Percentiles rank a stretch among this genome's conserved stretches.
phyloP scores from a whole-genome alignment of 176 grass and related monocot species.

The Avena atlantica region DNA sequence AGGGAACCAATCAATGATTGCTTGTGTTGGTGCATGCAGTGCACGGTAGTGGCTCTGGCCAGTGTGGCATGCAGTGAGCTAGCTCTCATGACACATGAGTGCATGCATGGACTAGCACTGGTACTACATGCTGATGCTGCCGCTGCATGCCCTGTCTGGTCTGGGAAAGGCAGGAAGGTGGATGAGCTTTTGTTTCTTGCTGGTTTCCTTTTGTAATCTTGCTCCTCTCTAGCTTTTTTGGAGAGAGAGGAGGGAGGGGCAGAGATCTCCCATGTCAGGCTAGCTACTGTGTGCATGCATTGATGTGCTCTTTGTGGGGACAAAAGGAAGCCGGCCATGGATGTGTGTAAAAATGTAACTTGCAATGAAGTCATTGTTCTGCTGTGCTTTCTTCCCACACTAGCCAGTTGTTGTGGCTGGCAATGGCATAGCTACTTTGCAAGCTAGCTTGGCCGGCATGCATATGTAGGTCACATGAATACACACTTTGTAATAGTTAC shows the following conservation, averaged over 20 bases:
- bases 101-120: slow-evolving; percentile 41
- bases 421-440: slow-evolving; percentile 34
- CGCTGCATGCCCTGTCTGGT: slow-evolving; percentile 47
- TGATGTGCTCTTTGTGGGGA: slow-evolving; percentile 52
- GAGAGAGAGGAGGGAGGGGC: slow-evolving; percentile 18
- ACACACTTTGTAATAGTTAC: background rate
- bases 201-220: slow-evolving; percentile 51
- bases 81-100: slow-evolving; percentile 57
- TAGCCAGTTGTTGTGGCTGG: slow-evolving; percentile 48
- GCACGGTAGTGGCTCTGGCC: slow-evolving; percentile 16
- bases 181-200: slow-evolving; percentile 62
- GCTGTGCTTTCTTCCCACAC: slow-evolving; percentile 55
- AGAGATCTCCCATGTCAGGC: slow-evolving; percentile 61
- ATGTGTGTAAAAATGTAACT: slow-evolving; percentile 33
- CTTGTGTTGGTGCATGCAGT: slow-evolving; percentile 50
- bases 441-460: background rate
- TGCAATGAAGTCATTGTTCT: slow-evolving; percentile 39
- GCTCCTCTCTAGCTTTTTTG: slow-evolving; percentile 47
- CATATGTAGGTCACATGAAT: slow-evolving; percentile 41
- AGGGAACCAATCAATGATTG: slow-evolving; percentile 53
- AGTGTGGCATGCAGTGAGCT: slow-evolving; percentile 47
- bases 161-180: slow-evolving; percentile 42
- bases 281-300: slow-evolving; percentile 41
- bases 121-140: slow-evolving; percentile 42
- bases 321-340: slow-evolving; percentile 34